A percentile compares a stretch with the other conserved stretches of the same genome.
Evolutionary conservation across 1,139 yeast species (phyloP).

Genomic region (Nakaseomyces nivariensis): DNA sequence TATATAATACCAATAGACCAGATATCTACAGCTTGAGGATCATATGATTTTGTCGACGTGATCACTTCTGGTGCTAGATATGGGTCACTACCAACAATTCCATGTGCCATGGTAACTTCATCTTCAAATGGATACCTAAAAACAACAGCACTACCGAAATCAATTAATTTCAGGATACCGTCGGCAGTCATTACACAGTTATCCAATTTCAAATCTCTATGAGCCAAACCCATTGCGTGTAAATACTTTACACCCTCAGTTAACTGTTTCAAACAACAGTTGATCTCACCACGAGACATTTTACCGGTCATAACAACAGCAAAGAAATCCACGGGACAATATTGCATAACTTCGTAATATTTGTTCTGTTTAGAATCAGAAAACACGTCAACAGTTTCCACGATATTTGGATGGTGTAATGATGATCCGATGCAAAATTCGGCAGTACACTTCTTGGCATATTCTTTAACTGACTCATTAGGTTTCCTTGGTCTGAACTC

Average conservation of each 20-base stretch:
- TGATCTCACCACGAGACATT: constrained; percentile 76
- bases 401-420: constrained; percentile 84
- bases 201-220: constrained; percentile 88
- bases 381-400: constrained; percentile 79
- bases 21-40: constrained; percentile 87
- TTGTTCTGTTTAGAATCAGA: constrained; percentile 66
- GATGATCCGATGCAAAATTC: constrained; percentile 97
- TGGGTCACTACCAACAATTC: constrained; percentile 97
- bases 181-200: constrained; percentile 82
- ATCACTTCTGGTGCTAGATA: constrained; percentile 95
- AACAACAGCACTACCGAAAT: constrained; percentile 93
- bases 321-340: constrained; percentile 91
- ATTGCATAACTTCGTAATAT: constrained; percentile 94
- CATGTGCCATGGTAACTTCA: constrained; percentile 70
- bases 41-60: constrained; percentile 55
- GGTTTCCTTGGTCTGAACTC: constrained; percentile 83
- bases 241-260: constrained; percentile 74
- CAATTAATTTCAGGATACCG: constrained; percentile 86
- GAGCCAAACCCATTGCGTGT: constrained; percentile 86
- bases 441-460: constrained; percentile 90
- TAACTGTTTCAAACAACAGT: constrained; percentile 84
- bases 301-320: constrained; percentile 96
- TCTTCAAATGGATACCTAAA: constrained; percentile 86
- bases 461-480: constrained; percentile 79
- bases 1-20: constrained; percentile 95